Evolutionary conservation across 805 yeast genomes (phyloP), one percentile per base, ranked within the genome.

Genomic region (Blastobotrys robertii): DNA sequence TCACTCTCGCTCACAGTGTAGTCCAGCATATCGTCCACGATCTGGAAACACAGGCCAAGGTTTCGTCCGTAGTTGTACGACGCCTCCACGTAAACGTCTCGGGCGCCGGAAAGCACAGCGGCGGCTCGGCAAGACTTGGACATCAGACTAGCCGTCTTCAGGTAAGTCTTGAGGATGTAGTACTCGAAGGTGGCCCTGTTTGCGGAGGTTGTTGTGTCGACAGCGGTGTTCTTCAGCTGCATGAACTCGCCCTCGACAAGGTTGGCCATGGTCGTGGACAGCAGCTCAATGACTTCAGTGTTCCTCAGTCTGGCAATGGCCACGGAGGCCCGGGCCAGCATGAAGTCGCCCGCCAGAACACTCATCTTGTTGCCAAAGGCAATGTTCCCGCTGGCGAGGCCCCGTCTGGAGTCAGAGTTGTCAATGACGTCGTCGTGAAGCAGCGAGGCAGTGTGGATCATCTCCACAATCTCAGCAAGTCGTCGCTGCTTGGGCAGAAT

Each of bases 291-390:
- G 37, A 92, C 98, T 67, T 92, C 97, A n/a, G 96, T 90, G 61
- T 92, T 90, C 58, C 97, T 72, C 40, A 92, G 67, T 47, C 98
- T 70, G 9, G 97, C 94, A 50, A 92, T 80, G 2, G 96, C 88
- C 8, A 92, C 97, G 0, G 97, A 88, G 0, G 98, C 97, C 54
- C 98, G 74, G 12, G 96, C 98, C 38, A 92, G 73, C 45, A 92
- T 63, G 64, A 92, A 92, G 65, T 92, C 98, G 37, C 98, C 98
- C 0, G 97, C 97, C 44, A 92, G 70, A 34, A 92, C 87, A 6
- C 98, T 94, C 97, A 92, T 88, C 58, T 92, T 92, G 66, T 92
- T 92, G 25, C 94, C 84, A 65, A 88, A 92, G 7, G 96, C 96
- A 46, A 81, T 73, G 64, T 92, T 92, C 1, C 97, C 97, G 50